Evolutionary conservation across 352 stramenopile genomes (phyloP), one percentile per base, ranked within the genome.

Genomic region (Phytophthora lateralis): DNA sequence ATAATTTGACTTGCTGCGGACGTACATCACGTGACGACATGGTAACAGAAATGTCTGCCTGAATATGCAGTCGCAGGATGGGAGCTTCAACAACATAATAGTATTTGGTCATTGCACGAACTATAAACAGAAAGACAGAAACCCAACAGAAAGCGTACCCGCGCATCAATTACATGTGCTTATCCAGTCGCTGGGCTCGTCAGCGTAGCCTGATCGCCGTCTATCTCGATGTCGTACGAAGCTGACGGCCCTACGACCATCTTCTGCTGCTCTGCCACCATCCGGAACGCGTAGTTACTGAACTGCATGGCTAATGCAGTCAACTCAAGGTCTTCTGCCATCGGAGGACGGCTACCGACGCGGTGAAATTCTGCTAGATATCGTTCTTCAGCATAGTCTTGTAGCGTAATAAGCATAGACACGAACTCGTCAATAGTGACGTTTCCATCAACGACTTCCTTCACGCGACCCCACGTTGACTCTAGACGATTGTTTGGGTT

Each of bases 1-100:
- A 24, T 54, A 45, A 21, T 52, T 51, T 14, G 34, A 30, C 14
- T 39, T 46, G 21, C 54, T 37, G 1, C 54, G 43, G 2, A 44
- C 45, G 18, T 45, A 43, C 17, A 56, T 51, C 10, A 56, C 46
- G 18, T 63, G 45, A 1, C 46, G n/a, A 17, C 44, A 63, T 4
- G 45, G 55, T 6, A 56, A 17, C 11, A 63, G 10, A 9, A 37
- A 56, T 1, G 46, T 48, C 54, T 47, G 21, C 2, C 11, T 37
- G 26, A 63, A 63, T 5, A 50, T 49, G 7, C 27, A 51, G 30
- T 55, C 15, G 11, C 45, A 56, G 2, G 18, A 29, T 15, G 37
- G 37, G 7, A 45, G 27, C 45, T 56, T 2, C 26, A 30, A 30
- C 4, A 30, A 30, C 4, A 35, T 6, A 54, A 9, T 4, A 45